Base-by-base conservation (phyloP, 306 rosid genomes). In the Cicer judaicum region DNA sequence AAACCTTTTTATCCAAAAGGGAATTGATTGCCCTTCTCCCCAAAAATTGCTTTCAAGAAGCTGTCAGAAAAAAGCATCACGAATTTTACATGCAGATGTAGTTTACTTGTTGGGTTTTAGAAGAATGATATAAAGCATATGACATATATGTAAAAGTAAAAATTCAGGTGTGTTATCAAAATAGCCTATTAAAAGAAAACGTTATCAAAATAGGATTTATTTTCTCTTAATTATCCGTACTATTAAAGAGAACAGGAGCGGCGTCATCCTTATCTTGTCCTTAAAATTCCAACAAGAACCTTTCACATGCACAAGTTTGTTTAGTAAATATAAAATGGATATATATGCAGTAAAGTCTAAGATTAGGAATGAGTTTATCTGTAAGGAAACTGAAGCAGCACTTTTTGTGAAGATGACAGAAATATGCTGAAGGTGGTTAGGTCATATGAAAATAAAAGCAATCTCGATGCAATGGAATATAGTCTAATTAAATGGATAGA, bases 391-490 rank as follows among this genome's bases (percentile, higher is more conserved):
- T 44, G n/a, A 44, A 10, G 49, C 10, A 44, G 13, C 49, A 44
- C 4, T 3, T 10, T 8, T 44, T 44, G 49, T 2, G 13, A 44
- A 44, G 11, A 44, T 44, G 15, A 29, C 34, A 29, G 34, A 29
- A 29, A 3, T 29, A 3, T 29, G 34, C 34, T 29, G 34, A 29
- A 29, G 34, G 34, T 29, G 34, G 34, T 29, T 29, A 29, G 34
- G 10, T 50, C 21, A 13, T 8, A 50, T 50, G 7, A n/a, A 7
- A 50, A 50, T 19, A n/a, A 50, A 50, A 50, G 56, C 8, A 50
- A 50, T 13, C 56, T n/a, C 14, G 56, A 50, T 59, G 29, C 39
- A 29, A 40, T 14, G 68, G 68, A 39, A 63, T 24, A 39, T 63
- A 39, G 47, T 18, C 48, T 8, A 14, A 7, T 47, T 44, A 47